Evolutionary conservation across 1,284 basidiomycete species (phyloP), one percentile per base, ranked within the genome.

Genomic region (Naganishia sp.): DNA sequence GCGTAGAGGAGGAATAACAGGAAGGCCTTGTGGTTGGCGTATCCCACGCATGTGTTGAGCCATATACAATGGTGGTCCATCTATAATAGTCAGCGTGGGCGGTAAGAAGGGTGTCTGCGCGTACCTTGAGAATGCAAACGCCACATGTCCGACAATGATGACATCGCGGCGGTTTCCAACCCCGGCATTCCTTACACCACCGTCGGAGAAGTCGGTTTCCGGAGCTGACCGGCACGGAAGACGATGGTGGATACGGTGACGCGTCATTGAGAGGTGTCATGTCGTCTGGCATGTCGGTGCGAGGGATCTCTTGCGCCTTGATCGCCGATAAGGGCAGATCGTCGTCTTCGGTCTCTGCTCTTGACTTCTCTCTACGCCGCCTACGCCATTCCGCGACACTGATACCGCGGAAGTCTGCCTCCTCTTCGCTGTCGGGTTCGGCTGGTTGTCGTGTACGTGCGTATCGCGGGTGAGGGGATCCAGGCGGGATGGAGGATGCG

Each of bases 61-160:
- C 92, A 94, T 3, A 88, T 88, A 75, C 92, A 94, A 75, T 94
- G 92, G 75, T 94, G 92, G 76, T 94, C 91, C 68, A 72, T 70
- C 55, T 59, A 46, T n/a, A 21, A 56, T 6, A 15, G 11, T 64
- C 18, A 54, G 49, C 25, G 57, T n/a, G 64, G 42, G 39, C 13
- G 54, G 23, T 25, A 42, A 18, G 2, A 28, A 15, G 28, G 46
- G 18, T 2, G 39, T 1, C 36, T 25, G 13, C 61, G 89, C 90
- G 88, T 87, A 93, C 90, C 80, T 92, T 93, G 52, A 94, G 80
- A 9, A 91, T 87, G 76, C 92, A 94, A 48, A 87, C 83, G 48
- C 86, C 84, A 75, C 92, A 94, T 45, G 84, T 78, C 3, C 85
- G 85, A 75, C 90, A 93, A 74, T 94, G 92, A 75, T 94, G 92